Conservation (phyloP, 805 yeast species). For the Maudiozyma turicensis region DNA sequence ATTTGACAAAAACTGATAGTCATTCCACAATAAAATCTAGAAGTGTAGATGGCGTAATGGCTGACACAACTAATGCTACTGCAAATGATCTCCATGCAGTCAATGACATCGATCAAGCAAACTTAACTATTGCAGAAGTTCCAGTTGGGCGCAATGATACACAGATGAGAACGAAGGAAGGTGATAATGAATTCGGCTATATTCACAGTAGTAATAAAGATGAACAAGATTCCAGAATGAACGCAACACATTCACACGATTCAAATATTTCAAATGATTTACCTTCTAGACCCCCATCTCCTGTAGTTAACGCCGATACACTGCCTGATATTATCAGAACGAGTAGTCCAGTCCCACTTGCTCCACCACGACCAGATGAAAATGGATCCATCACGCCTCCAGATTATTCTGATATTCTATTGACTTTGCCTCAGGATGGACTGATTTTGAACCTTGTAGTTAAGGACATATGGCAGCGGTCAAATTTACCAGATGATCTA, state of each 20-base stretch:
- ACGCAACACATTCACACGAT: too few species aligned
- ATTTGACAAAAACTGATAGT: background rate
- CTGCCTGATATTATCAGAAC: background rate
- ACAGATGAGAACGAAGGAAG: too few species aligned
- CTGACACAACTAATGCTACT: background rate
- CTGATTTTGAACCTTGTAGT: conserved; percentile 44
- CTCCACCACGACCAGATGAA: background rate
- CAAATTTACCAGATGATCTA: conserved; percentile 59
- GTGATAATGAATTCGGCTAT: too few species aligned
- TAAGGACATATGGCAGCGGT: conserved; percentile 70
- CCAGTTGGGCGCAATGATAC: too few species aligned
- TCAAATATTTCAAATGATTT: too few species aligned
- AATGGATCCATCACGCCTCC: background rate
- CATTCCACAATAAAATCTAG: background rate
- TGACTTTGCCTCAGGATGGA: conserved; percentile 24
- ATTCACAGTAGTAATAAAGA: too few species aligned
- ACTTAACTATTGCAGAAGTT: too few species aligned
- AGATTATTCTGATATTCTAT: conserved; percentile 1
- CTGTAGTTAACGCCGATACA: too few species aligned
- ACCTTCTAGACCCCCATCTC: too few species aligned
- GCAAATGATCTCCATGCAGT: background rate
- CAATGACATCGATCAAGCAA: too few species aligned
- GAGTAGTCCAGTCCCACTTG: background rate
- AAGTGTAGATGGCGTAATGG: background rate
- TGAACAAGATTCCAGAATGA: too few species aligned